Conservation (phyloP, 345 rosid species). For the Crucihimalaya himalaica region DNA sequence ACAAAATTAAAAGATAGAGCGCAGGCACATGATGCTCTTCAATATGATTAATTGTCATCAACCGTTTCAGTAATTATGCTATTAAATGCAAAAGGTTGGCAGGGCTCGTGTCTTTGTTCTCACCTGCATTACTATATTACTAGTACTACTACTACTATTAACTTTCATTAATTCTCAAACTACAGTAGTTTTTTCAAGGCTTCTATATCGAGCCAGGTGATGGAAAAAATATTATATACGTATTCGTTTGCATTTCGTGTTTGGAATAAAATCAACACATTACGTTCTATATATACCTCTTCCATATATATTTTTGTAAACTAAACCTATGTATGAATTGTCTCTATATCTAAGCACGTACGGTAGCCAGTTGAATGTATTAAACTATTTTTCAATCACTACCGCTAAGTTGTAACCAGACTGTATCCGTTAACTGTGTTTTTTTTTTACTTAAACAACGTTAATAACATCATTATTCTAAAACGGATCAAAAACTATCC, state of each 20-base stretch:
- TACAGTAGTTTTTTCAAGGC: too few species aligned
- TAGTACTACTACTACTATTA: too few species aligned
- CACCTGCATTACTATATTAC: background rate
- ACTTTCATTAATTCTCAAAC: background rate
- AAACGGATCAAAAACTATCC: constrained; percentile 4
- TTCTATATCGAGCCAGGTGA: background rate
- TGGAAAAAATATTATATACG: background rate
- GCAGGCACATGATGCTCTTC: constrained; percentile 20
- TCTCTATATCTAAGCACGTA: too few species aligned
- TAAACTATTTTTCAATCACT: background rate
- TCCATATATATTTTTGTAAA: too few species aligned
- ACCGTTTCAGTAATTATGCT: constrained; percentile 4
- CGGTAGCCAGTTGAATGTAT: too few species aligned
- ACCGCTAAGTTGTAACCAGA: background rate
- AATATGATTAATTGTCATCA: constrained; percentile 25
- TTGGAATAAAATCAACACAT: too few species aligned
- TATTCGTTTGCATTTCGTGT: background rate
- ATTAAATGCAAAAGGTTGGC: constrained; percentile 16
- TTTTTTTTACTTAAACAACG: background rate
- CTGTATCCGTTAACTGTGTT: background rate
- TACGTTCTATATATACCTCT: too few species aligned
- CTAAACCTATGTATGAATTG: too few species aligned
- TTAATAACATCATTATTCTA: background rate
- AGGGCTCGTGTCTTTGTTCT: constrained; percentile 7
- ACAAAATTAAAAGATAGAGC: constrained; percentile 9